These are phyloP conservation scores for Wickerhamomyces silvicola DNA, from an alignment of 805 yeast species.

Conservation along the genomic window DNA sequence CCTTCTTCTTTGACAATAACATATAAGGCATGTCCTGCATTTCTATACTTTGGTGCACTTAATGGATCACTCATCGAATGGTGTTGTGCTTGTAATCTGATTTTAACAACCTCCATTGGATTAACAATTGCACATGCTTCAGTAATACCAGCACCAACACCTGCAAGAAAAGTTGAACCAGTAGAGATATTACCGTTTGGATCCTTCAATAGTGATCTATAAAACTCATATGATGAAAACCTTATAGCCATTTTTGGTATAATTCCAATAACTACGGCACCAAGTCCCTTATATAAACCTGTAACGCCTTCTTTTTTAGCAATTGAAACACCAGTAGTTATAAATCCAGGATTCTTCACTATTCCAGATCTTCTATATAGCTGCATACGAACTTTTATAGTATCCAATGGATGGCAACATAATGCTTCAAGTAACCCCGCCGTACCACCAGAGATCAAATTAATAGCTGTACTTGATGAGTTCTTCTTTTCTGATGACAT, in stretches of 20 bases:
- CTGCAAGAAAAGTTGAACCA: constrained; percentile 75
- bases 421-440: constrained; percentile 98
- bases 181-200: constrained; percentile 65
- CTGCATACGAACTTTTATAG: constrained; percentile 97
- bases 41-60: constrained; percentile 77
- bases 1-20: constrained; percentile 90
- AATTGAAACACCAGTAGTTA: constrained; percentile 74
- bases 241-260: constrained; percentile 98
- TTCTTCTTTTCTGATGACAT: constrained; percentile 26
- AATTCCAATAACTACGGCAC: constrained; percentile 95
- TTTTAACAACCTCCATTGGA: constrained; percentile 97
- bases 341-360: constrained; percentile 75
- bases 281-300: constrained; percentile 90
- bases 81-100: constrained; percentile 92
- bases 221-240: constrained; percentile 89
- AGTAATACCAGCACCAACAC: constrained; percentile 95
- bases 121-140: constrained; percentile 93
- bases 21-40: constrained; percentile 86
- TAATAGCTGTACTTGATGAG: constrained; percentile 44
- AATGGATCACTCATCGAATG: constrained; percentile 80
- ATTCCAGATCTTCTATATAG: constrained; percentile 65
- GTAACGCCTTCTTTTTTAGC: constrained; percentile 74
- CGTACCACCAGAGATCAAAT: constrained; percentile 87
- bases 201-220: constrained; percentile 61
- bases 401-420: constrained; percentile 96